Evolutionary conservation across 306 rosid species (phyloP), one percentile per base, ranked within the genome.

Genomic region (Glycine latifolia): DNA sequence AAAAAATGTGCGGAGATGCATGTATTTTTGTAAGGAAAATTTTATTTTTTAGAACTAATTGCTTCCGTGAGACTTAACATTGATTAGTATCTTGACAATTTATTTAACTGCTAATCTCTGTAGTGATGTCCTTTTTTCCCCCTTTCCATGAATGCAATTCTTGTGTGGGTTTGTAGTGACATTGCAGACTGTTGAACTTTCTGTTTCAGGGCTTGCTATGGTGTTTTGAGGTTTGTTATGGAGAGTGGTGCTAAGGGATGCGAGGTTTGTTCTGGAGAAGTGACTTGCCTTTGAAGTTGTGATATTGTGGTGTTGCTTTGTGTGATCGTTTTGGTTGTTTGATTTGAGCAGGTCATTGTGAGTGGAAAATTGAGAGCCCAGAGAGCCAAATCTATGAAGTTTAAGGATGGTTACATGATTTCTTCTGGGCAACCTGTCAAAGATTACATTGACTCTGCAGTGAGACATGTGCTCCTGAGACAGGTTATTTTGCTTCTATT

Each of bases 391-490:
- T 91, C 99, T 31, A 93, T 95, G 98, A 95, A 95, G 85, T 95
- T 95, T 87, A 95, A 95, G 82, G 99, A 95, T 14, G 97, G 97
- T 0, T 93, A 93, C 79, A 95, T 95, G 98, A 95, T 95, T 68
- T 93, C 97, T 56, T 93, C 98, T 4, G 98, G 99, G 72, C 97
- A 95, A 85, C 97, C 98, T 14, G 97, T 93, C 41, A 93, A 92
- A 47, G 99, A 95, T 39, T 93, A 95, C 67, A 93, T 95, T 8
- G 97, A 95, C 82, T 85, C 99, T 10, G 97, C 97, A 55, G 97
- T 95, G 26, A 91, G 98, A 91, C 99, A 93, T 35, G 98, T 93
- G 10, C 95, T 95, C 69, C 95, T 95, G 1, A 87, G 99, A 90
- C 97, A 93, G 99, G 98, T 95, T 43, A 67, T 14, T 69, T 65